Evolutionary conservation across 202 grass and related monocot genomes (phyloP).

Genomic region (Dendrocalamus latiflorus): DNA sequence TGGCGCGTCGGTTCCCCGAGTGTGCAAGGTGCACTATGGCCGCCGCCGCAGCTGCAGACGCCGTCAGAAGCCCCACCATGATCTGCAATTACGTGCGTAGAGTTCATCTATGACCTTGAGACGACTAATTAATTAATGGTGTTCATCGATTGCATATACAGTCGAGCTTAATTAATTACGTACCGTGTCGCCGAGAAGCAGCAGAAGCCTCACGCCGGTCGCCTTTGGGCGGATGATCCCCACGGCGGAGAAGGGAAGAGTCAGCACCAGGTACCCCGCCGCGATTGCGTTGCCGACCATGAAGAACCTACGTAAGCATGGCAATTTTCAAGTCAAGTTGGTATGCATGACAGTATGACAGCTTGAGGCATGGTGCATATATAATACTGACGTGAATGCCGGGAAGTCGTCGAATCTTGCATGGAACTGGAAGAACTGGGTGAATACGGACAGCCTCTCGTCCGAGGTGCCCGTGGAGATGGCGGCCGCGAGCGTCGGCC

Average conservation of each 20-base stretch:
- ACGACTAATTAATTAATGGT: too few relatives aligned
- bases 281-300: conserved; percentile 56
- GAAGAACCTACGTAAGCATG: conserved; percentile 66
- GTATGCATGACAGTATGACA: too few relatives aligned
- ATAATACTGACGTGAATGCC: conserved; percentile 58
- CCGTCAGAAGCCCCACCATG: conserved; percentile 45
- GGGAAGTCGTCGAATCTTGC: conserved; percentile 75
- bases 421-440: conserved; percentile 73
- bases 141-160: too few relatives aligned
- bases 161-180: not conserved
- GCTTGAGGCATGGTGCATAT: too few relatives aligned
- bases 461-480: conserved; percentile 65
- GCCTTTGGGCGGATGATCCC: conserved; percentile 42
- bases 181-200: conserved; percentile 66
- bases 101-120: too few relatives aligned
- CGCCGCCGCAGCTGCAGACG: conserved; percentile 42
- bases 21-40: conserved; percentile 79
- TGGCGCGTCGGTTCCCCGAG: conserved; percentile 54
- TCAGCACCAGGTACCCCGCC: conserved; percentile 76
- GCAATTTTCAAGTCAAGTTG: too few relatives aligned
- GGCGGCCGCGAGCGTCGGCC: conserved; percentile 57
- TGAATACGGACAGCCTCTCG: conserved; percentile 74
- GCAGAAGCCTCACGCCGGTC: conserved; percentile 48
- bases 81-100: conserved; percentile 37
- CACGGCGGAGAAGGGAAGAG: conserved; percentile 64